Percentiles rank a stretch among this genome's conserved stretches.
Evolutionary conservation across 2,329 filamentous ascomycete genomes (phyloP).

Genomic region (Alternaria infectoria): DNA sequence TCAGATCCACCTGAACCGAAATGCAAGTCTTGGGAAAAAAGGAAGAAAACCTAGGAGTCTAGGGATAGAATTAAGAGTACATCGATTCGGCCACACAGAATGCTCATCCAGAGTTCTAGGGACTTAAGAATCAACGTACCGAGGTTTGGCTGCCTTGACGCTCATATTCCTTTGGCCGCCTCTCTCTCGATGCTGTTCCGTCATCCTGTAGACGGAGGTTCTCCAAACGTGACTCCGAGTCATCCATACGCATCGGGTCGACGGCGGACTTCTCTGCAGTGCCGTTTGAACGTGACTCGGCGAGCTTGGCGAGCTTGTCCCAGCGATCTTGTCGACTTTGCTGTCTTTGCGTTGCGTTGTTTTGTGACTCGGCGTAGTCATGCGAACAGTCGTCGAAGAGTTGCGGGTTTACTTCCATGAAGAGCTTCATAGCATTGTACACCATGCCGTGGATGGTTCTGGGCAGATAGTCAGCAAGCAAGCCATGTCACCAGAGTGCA

Average conservation of each 20-base stretch:
- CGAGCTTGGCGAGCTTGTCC: constrained; percentile 83
- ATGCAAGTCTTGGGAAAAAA: constrained; percentile 43
- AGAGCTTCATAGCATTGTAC: constrained; percentile 99
- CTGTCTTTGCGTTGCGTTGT: constrained; percentile 85
- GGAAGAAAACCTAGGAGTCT: constrained; percentile 42
- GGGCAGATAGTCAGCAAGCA: constrained; percentile 21
- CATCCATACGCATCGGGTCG: constrained; percentile 64
- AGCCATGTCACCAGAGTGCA: not conserved
- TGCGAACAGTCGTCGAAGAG: constrained; percentile 98
- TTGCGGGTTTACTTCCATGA: constrained; percentile 99
- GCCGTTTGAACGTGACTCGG: constrained; percentile 69
- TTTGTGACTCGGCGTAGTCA: constrained; percentile 96
- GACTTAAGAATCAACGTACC: constrained; percentile 54
- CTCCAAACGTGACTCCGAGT: constrained; percentile 85
- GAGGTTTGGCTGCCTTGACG: constrained; percentile 49
- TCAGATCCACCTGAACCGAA: constrained; percentile 48
- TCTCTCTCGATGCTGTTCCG: constrained; percentile 46
- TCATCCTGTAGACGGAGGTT: constrained; percentile 90
- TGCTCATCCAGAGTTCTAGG: constrained; percentile 48
- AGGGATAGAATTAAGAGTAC: constrained; percentile 52
- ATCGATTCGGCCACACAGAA: constrained; percentile 49
- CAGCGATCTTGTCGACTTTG: constrained; percentile 83
- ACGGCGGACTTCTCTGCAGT: constrained; percentile 48
- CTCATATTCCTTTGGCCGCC: constrained; percentile 50
- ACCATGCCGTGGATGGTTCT: constrained; percentile 99